These are phyloP conservation scores for Urochloa ruziziensis DNA, from an alignment of 176 grass and related monocot genomes.

Conservation along the genomic window DNA sequence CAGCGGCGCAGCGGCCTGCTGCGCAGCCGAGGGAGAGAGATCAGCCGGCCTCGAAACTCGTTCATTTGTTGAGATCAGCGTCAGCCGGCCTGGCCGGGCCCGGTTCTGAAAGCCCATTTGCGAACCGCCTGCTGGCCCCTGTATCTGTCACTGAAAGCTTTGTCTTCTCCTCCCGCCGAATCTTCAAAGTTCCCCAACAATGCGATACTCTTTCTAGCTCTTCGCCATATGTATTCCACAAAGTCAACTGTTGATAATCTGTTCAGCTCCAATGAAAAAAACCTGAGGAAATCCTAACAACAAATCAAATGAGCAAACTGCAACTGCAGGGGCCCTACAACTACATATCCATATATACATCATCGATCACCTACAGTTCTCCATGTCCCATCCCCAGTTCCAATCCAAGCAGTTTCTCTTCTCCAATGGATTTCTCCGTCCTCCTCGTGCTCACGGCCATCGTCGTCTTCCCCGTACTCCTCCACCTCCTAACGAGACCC, in stretches of 20 bases:
- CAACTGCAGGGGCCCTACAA: background rate
- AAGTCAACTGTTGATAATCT: background rate
- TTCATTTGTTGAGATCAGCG: no score
- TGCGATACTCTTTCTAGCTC: background rate
- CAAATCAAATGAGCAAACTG: background rate
- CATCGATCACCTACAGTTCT: background rate
- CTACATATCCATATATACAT: background rate
- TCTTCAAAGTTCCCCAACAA: background rate
- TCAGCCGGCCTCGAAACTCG: no score
- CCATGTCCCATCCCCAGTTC: background rate
- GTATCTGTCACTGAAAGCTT: no score
- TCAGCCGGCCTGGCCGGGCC: no score
- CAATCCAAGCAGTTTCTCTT: background rate
- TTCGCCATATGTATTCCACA: background rate
- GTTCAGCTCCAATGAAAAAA: no score
- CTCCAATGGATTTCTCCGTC: conserved; percentile 26
- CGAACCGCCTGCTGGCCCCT: no score
- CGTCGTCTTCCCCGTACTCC: background rate
- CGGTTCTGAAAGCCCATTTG: no score
- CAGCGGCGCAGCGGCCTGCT: no score
- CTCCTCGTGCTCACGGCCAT: background rate
- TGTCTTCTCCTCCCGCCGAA: background rate
- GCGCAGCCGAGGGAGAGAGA: no score
- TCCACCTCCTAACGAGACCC: background rate
- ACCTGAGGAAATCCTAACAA: no score